Base-by-base conservation (phyloP, 169 alveolate species). In the Plasmodium billcollinsi region DNA sequence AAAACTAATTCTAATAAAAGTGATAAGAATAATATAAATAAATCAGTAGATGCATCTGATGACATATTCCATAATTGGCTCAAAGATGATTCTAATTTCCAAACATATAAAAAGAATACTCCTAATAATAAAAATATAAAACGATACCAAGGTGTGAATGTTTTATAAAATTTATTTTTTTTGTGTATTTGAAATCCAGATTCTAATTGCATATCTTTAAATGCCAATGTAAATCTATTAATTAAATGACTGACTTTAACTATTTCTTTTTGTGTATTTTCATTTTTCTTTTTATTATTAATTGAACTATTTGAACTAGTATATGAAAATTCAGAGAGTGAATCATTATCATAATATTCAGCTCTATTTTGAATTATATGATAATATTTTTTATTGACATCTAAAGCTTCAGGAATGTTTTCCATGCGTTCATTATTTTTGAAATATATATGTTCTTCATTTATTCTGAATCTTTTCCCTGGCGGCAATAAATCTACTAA, bases 171-270 rank as follows among this genome's bases (percentile, higher is more conserved):
- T 54, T 92, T 94, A 62, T 91, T 72, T 56, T 88, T 90, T 76
- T 92, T 94, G 58, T 92, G 92, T 54, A 86, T 72, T 67, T 63
- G 89, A 88, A 92, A 94, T 39, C 93, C 96, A 7, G 94, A 76
- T 29, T 94, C 96, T 39, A 94, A 76, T 80, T 94, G 96, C 90
- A 76, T 89, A 39, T 94, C 96, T 88, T 94, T 92, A 83, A 94
- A 94, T 54, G 95, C 93, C 62, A 94, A 76, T 0, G 96, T 94
- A 54, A 91, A 61, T 52, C 92, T 89, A 71, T 94, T 92, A 62
- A 94, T 92, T n/a, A 94, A 58, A 65, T 65, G 47, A 72, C 88
- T 70, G 63, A 90, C 75, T 76, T 91, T 47, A 43, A 70, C 80
- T 9, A 75, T 56, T 89, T 59, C 89, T 73, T 85, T 59, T 56